Evolutionary conservation across 495 filamentous ascomycete species (phyloP).

Genomic region (Penicillium cataractarum): DNA sequence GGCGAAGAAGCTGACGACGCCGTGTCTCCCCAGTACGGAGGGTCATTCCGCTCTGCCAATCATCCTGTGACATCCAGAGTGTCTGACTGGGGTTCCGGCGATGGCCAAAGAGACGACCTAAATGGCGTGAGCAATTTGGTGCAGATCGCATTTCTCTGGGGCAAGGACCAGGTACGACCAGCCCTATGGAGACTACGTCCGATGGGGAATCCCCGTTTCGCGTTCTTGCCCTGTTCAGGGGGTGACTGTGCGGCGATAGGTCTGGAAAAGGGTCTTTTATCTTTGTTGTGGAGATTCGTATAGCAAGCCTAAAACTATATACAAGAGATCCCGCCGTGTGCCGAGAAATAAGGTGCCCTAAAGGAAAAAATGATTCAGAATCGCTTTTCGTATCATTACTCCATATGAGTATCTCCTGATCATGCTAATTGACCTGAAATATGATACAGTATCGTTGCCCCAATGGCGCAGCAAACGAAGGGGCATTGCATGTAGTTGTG

Average conservation of each 20-base stretch:
- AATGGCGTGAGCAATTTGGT: constrained; percentile 11
- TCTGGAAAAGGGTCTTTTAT: background rate
- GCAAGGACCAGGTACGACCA: constrained; percentile 1
- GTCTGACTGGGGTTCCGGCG: constrained; percentile 3
- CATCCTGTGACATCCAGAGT: constrained; percentile 33
- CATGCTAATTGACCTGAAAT: no score
- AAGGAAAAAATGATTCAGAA: background rate
- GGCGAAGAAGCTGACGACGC: constrained; percentile 8
- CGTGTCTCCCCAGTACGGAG: no score
- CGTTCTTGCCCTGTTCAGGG: background rate
- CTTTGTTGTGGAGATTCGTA: background rate
- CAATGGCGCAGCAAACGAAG: background rate
- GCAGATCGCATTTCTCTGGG: constrained; percentile 4
- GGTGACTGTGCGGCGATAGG: background rate
- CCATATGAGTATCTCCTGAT: background rate
- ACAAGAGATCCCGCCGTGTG: background rate
- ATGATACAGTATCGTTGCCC: background rate
- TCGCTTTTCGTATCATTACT: background rate
- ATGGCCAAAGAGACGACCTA: background rate
- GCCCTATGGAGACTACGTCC: constrained; percentile 1
- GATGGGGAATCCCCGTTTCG: background rate
- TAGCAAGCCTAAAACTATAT: background rate
- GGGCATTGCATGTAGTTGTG: constrained; percentile 4
- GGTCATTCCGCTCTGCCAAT: background rate
- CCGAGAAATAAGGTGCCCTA: background rate